Conservation (phyloP, 169 alveolate species). For the Plasmodium coatneyi region DNA sequence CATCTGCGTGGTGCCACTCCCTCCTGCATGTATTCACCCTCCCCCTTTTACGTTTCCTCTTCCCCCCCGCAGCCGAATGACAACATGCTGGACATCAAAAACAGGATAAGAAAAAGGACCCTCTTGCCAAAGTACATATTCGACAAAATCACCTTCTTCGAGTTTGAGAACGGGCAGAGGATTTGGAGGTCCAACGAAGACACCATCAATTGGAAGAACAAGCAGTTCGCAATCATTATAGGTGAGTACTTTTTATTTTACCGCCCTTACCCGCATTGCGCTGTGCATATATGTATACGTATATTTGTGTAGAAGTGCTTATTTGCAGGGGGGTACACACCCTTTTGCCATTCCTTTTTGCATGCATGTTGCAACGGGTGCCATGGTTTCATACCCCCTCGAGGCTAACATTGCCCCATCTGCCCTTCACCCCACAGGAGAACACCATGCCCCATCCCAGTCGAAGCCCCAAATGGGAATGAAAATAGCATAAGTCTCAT, state of each 20-base stretch:
- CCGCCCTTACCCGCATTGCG: neutral
- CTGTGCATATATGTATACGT: neutral
- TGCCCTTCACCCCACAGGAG: constrained; percentile 25
- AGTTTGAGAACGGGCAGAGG: constrained; percentile 74
- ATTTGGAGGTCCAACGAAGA: constrained; percentile 75
- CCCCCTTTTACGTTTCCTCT: neutral
- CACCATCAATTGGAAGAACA: constrained; percentile 69
- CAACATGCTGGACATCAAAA: constrained; percentile 59
- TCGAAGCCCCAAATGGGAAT: constrained; percentile 70
- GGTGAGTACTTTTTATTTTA: constrained; percentile 17
- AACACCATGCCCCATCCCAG: constrained; percentile 73
- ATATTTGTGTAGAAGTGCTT: neutral
- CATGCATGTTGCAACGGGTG: neutral
- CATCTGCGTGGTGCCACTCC: neutral
- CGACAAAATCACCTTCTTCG: constrained; percentile 71
- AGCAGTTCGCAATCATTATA: constrained; percentile 50
- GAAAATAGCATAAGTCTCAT: constrained; percentile 55
- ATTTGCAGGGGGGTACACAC: neutral
- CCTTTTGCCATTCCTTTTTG: neutral
- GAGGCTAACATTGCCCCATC: neutral
- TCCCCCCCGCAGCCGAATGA: constrained; percentile 52
- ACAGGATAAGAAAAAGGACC: constrained; percentile 62
- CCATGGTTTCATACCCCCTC: neutral
- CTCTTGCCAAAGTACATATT: constrained; percentile 63
- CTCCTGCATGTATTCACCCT: neutral